These are phyloP conservation scores for Stachybotrys elegans DNA, from an alignment of 2,329 filamentous ascomycete species.

Conservation along the genomic window DNA sequence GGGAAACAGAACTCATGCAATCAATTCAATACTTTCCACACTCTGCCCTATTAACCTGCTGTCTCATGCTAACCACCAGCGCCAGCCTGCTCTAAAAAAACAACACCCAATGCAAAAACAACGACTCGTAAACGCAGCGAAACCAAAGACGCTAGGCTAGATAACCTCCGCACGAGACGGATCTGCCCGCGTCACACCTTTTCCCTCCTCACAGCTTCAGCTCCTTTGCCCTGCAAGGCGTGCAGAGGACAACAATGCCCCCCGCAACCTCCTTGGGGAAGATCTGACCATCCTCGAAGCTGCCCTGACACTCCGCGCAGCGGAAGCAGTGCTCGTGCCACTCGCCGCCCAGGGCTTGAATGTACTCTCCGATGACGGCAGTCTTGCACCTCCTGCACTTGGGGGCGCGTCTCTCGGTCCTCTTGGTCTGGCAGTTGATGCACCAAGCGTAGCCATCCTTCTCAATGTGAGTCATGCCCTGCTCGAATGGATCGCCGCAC, in stretches of 20 bases:
- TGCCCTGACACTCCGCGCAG: slow-evolving; percentile 59
- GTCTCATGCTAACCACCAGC: no score
- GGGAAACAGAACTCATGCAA: no score
- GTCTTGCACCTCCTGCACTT: slow-evolving; percentile 83
- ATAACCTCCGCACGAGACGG: no score
- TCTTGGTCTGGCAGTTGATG: slow-evolving; percentile 83
- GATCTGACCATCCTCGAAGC: slow-evolving; percentile 61
- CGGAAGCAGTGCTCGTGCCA: slow-evolving; percentile 94
- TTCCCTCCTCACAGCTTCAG: slow-evolving; percentile 53
- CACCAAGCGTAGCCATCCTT: slow-evolving; percentile 99
- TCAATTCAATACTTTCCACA: no score
- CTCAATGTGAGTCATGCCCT: slow-evolving; percentile 70
- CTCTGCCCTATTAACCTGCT: no score
- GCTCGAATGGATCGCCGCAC: slow-evolving; percentile 90
- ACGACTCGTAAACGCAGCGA: no score
- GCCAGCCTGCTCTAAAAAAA: no score
- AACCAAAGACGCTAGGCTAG: no score
- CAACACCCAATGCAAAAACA: no score
- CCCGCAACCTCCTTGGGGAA: slow-evolving; percentile 51
- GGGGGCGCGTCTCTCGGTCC: slow-evolving; percentile 80
- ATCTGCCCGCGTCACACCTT: no score
- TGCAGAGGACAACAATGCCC: slow-evolving; percentile 54
- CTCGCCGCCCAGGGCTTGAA: slow-evolving; percentile 82
- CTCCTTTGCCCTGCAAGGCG: slow-evolving; percentile 54
- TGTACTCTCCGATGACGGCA: slow-evolving; percentile 83